Evolutionary conservation across 495 filamentous ascomycete genomes (phyloP), one percentile per base, ranked within the genome.

Genomic region (Antarctomyces pellizariae): DNA sequence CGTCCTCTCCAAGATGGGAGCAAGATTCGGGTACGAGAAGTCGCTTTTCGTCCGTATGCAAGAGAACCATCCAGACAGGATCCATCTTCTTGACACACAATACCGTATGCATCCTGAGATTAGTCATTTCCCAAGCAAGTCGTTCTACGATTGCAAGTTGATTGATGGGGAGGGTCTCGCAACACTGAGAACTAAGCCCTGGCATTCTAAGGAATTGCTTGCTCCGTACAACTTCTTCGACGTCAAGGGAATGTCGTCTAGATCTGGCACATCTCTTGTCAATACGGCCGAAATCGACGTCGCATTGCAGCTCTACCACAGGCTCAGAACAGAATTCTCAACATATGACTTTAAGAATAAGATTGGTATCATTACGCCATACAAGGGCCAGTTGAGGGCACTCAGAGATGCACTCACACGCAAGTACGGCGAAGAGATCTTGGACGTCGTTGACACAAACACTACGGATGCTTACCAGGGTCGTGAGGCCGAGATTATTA

Each of bases 51-150:
- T 93, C 22, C 71, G 86, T 16, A 97, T 97, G 89, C 83, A 93
- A 43, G 61, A 64, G 34, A 93, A 93, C 35, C 71, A 83, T 36
- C 72, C 79, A 1, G 54, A 71, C 21, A 73, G 89, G 37, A 72
- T 97, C n/a, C 84, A 95, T 49, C 59, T 97, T 18, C 65, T 97
- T 12, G 84, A 93, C 48, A 80, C 71, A 18, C 86, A 97, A 42
- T 97, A 97, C 44, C 86, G 86, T 52, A 97, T 97, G 86, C 86
- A 97, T 52, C 86, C 86, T 0, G 75, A 79, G 33, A 97, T 97
- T 46, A 89, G 77, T 46, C 40, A 41, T 18, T 97, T 91, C 48
- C 86, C 86, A 1, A 90, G 80, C 45, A 50, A 60, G 32, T 70
- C 82, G 19, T 97, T 97, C 52, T 97, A 97, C 48, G 77, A 92